Evolutionary conservation across 2,329 filamentous ascomycete species (phyloP), one percentile per base, ranked within the genome.

Genomic region (Orbilia blumenaviensis): DNA sequence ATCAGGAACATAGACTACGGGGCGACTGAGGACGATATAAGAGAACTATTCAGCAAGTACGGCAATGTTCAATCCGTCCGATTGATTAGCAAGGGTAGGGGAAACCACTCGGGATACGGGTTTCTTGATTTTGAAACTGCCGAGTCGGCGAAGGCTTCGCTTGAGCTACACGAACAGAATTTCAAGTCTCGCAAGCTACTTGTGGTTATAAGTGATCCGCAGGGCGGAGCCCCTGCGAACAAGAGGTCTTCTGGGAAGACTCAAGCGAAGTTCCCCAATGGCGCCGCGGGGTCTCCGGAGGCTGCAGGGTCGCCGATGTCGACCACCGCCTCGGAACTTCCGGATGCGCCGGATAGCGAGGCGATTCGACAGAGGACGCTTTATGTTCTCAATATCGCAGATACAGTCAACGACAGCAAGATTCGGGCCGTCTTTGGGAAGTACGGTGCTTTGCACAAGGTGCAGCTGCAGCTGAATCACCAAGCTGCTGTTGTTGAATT

Each of bases 401-500:
- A 98, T 81, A 98, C 94, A 0, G 89, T 98, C 80, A 97, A 96
- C 78, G 92, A 96, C 80, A 89, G 91, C 0, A 92, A 94, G 29
- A 88, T 99, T 66, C 88, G 88, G 48, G 86, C 89, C 0, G 84
- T 96, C 1, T 89, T 91, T 7, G 90, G 93, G 79, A 87, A 89
- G 0, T 86, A 90, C 48, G 93, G 93, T 0, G 83, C 86, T 0
- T 86, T 97, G 23, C 86, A 90, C 78, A 94, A 94, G 82, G 86
- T 98, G 2, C 86, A 91, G 10, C 86, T 97, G 9, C 89, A 93
- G 50, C 92, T 93, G 0, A 88, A 93, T 74, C 92, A 96, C 77
- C 89, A 90, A 71, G 94, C 93, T 10, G 95, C 94, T 3, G 91
- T 94, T 66, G 87, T 98, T 38, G 95, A 98, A 81, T 97, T 92